phyloP scores from a whole-genome alignment of 1,284 basidiomycete species.

The Cystobasidium pallidum region DNA sequence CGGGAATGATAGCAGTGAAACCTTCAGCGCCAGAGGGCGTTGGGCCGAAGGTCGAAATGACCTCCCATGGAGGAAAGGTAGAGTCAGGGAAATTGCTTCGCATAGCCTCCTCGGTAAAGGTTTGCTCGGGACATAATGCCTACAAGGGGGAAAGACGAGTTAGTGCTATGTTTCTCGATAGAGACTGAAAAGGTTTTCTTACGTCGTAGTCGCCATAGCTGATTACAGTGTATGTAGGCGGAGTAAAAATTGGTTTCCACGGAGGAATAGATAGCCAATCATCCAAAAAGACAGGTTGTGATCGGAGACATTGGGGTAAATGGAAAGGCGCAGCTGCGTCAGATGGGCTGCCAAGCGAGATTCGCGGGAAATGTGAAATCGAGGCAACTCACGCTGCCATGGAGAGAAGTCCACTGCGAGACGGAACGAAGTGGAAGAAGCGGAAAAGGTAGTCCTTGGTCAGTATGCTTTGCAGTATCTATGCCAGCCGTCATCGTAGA shows the following conservation, averaged over 20 bases:
- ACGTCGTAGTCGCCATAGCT: constrained; percentile 43
- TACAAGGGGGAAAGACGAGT: background rate
- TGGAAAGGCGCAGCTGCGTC: constrained; percentile 5
- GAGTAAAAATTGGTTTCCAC: no score
- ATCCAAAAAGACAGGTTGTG: background rate
- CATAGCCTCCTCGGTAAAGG: constrained; percentile 42
- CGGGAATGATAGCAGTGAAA: constrained; percentile 44
- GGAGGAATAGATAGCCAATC: background rate
- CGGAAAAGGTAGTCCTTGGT: background rate
- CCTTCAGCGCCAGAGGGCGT: constrained; percentile 31
- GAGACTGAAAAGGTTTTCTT: background rate
- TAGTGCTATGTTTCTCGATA: background rate
- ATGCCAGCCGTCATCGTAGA: background rate
- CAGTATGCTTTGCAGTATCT: background rate
- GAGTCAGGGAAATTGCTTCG: constrained; percentile 43
- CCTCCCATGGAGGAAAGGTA: constrained; percentile 27
- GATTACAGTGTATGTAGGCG: background rate
- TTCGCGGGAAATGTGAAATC: background rate
- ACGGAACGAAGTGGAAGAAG: no score
- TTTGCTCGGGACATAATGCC: constrained; percentile 43
- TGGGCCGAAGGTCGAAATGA: constrained; percentile 34
- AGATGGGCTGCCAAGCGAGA: constrained; percentile 9
- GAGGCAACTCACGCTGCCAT: constrained; percentile 30
- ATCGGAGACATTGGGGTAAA: constrained; percentile 21
- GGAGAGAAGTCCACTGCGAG: constrained; percentile 27